Conservation (phyloP, 1,139 yeast genomes). For the Debaryomyces sp. region DNA sequence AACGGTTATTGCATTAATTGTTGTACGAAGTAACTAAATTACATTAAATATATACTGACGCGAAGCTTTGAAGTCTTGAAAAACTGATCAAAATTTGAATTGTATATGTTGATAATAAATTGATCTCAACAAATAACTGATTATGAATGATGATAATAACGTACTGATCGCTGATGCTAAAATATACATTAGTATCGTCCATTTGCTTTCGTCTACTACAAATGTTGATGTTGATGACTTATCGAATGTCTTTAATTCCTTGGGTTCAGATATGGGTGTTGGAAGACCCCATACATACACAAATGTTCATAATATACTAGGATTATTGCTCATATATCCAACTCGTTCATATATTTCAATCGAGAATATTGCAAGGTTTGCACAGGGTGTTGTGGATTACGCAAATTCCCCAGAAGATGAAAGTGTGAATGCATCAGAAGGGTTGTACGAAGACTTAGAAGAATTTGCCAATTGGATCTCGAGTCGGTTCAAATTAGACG, state of each 20-base stretch:
- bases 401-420: neutral
- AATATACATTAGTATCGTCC: slow-evolving; percentile 1
- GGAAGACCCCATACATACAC: slow-evolving; percentile 4
- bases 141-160: slow-evolving; percentile 3
- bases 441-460: slow-evolving; percentile 20
- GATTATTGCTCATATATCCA: slow-evolving; percentile 17
- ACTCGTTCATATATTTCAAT: slow-evolving; percentile 16
- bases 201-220: neutral
- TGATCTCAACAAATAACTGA: neutral
- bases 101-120: neutral
- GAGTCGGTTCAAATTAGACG: slow-evolving; percentile 10
- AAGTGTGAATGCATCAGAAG: slow-evolving; percentile 9
- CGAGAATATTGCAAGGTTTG: slow-evolving; percentile 12
- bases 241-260: neutral
- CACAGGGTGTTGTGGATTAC: slow-evolving; percentile 10
- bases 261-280: slow-evolving; percentile 1
- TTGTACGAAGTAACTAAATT: neutral
- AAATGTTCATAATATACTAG: slow-evolving; percentile 14
- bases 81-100: neutral
- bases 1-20: neutral
- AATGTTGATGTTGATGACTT: neutral
- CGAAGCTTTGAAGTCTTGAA: neutral
- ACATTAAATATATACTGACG: neutral
- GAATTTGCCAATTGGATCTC: slow-evolving; percentile 23
- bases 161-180: slow-evolving; percentile 6